Conservation (phyloP, 306 rosid species). For the Cicer chorassanicum region DNA sequence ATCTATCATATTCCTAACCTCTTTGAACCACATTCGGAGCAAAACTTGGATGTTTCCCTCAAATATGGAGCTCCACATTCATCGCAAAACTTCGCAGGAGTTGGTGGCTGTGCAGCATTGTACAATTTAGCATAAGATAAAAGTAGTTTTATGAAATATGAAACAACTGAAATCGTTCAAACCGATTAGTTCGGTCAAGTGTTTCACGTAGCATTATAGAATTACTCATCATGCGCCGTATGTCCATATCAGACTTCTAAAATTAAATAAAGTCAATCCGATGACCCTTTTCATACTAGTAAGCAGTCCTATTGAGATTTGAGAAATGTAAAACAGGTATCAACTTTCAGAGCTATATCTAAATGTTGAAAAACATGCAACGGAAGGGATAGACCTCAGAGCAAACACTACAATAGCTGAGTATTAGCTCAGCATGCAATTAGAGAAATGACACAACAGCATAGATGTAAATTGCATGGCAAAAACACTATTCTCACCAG, state of each 20-base stretch:
- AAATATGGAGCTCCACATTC: constrained; percentile 88
- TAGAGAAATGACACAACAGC: constrained; percentile 20
- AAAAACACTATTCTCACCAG: constrained; percentile 57
- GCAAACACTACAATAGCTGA: constrained; percentile 11
- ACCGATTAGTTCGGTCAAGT: background rate
- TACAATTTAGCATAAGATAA: constrained; percentile 14
- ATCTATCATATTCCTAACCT: constrained; percentile 66
- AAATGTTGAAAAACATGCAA: constrained; percentile 33
- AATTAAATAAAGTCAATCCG: background rate
- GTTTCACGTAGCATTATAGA: constrained; percentile 18
- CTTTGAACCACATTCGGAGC: constrained; percentile 93
- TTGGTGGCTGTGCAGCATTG: constrained; percentile 65
- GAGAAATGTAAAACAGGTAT: constrained; percentile 33
- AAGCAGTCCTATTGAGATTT: constrained; percentile 4
- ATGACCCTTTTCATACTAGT: background rate
- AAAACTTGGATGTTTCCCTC: constrained; percentile 92
- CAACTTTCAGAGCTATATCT: constrained; percentile 11
- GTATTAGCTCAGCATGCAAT: constrained; percentile 27
- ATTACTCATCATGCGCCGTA: constrained; percentile 9
- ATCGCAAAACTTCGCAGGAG: constrained; percentile 87
- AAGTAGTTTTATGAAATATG: constrained; percentile 6
- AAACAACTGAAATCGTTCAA: constrained; percentile 29
- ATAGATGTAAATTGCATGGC: constrained; percentile 24
- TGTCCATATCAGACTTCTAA: background rate
- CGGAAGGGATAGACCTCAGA: background rate